Conservation (phyloP, 371 early-diverging fungal species). For the Syncephalastrum racemosum region DNA sequence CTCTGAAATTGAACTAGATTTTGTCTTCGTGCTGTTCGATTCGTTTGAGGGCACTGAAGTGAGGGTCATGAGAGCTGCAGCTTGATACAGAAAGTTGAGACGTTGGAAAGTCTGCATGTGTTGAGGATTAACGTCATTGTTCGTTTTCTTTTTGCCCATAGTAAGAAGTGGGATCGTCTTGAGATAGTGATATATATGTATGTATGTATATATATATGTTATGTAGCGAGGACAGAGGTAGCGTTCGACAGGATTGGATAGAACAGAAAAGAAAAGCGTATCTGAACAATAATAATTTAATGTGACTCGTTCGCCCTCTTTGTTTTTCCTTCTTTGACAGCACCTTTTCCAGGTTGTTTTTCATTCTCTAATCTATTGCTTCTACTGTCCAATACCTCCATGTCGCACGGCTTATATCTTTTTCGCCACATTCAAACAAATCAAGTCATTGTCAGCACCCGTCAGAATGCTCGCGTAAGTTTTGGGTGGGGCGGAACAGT, state of each 20-base stretch:
- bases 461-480: slow-evolving; percentile 41
- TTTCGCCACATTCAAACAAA: slow-evolving; percentile 64
- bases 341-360: slow-evolving; percentile 15
- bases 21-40: background rate
- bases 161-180: background rate
- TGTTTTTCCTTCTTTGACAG: slow-evolving; percentile 7
- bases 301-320: slow-evolving; percentile 2
- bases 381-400: slow-evolving; percentile 1
- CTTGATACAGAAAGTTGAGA: slow-evolving; percentile 42
- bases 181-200: background rate
- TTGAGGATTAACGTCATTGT: slow-evolving; percentile 25
- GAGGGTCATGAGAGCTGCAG: slow-evolving; percentile 37
- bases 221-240: too few relatives aligned
- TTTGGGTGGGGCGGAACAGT: too few relatives aligned
- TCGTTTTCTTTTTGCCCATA: slow-evolving; percentile 27
- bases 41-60: slow-evolving; percentile 7
- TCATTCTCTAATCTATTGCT: slow-evolving; percentile 2
- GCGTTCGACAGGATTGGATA: too few relatives aligned
- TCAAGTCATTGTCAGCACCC: slow-evolving; percentile 55
- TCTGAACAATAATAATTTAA: too few relatives aligned
- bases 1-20: background rate
- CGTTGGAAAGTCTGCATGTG: slow-evolving; percentile 37
- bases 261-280: too few relatives aligned
- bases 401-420: slow-evolving; percentile 44
- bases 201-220: too few relatives aligned